phyloP scores from a whole-genome alignment of 1,139 yeast genomes.

The Blastobotrys ciferrii region DNA sequence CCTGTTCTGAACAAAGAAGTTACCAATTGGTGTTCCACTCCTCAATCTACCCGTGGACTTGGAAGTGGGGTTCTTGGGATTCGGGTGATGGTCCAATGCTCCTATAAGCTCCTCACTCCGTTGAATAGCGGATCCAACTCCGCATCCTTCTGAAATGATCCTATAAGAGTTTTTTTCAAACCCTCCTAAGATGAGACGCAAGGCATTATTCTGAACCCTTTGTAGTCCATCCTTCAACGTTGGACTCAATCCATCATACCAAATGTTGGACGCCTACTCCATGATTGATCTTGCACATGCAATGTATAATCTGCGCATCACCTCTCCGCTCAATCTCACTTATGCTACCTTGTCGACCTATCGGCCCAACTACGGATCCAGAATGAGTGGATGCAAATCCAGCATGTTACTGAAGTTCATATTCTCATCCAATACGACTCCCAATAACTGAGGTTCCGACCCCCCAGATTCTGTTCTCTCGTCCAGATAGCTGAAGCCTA shows the following conservation, averaged over 20 bases:
- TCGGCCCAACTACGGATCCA: too few species aligned
- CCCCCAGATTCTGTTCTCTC: too few species aligned
- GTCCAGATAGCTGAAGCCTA: too few species aligned
- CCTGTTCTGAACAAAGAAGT: not conserved
- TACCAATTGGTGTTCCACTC: not conserved
- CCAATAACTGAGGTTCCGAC: too few species aligned
- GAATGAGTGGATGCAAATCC: too few species aligned
- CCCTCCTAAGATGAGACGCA: not conserved
- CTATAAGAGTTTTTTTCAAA: not conserved
- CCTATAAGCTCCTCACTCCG: not conserved
- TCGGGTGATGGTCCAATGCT: not conserved
- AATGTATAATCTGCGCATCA: not conserved
- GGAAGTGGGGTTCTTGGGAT: not conserved
- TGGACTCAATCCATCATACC: not conserved
- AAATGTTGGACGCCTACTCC: not conserved
- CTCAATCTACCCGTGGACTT: not conserved
- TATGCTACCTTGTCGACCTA: too few species aligned
- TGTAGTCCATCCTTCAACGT: constrained; percentile 1
- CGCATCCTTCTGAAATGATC: constrained; percentile 1
- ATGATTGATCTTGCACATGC: not conserved
- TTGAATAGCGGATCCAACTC: not conserved
- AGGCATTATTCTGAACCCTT: constrained; percentile 3
- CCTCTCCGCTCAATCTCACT: not conserved
- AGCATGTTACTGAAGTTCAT: too few species aligned
- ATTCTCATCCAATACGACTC: too few species aligned